phyloP scores from a whole-genome alignment of 2,329 filamentous ascomycete species.

The Aspergillus sclerotialis region DNA sequence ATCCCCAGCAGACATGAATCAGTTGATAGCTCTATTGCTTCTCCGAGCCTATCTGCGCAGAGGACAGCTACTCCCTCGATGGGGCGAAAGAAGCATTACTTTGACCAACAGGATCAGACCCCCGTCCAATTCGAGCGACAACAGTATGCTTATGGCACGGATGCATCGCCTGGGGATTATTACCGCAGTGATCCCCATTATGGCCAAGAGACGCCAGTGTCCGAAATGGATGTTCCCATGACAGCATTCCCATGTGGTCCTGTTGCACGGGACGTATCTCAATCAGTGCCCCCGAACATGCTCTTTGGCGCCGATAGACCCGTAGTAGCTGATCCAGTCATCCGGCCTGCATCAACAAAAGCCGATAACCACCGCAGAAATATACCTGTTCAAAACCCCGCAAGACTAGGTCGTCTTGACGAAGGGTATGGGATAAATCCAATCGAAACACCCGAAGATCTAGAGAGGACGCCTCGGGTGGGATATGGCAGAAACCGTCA shows the following conservation, averaged over 20 bases:
- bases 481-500: too few relatives aligned
- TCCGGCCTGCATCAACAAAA: constrained; percentile 41
- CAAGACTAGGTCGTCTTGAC: too few relatives aligned
- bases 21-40: constrained; percentile 46
- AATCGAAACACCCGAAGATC: constrained; percentile 26
- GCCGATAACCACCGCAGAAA: too few relatives aligned
- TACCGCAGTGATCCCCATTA: too few relatives aligned
- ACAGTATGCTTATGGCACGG: constrained; percentile 16
- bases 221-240: constrained; percentile 81
- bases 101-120: constrained; percentile 13
- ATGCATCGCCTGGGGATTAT: constrained; percentile 8
- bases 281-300: constrained; percentile 94
- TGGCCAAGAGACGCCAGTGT: constrained; percentile 77
- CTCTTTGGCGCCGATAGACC: constrained; percentile 52
- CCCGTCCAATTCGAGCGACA: constrained; percentile 12
- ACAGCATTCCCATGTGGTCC: constrained; percentile 66
- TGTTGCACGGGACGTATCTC: constrained; percentile 69
- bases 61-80: constrained; percentile 25
- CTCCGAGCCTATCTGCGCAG: constrained; percentile 18
- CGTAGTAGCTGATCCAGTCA: constrained; percentile 35
- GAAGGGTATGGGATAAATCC: constrained; percentile 18
- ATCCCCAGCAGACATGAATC: constrained; percentile 63
- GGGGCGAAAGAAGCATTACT: constrained; percentile 6
- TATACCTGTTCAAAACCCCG: constrained; percentile 11
- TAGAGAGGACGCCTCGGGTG: constrained; percentile 14